These are phyloP conservation scores for Saccharata proteae DNA, from an alignment of 2,329 filamentous ascomycete genomes.

Conservation along the genomic window DNA sequence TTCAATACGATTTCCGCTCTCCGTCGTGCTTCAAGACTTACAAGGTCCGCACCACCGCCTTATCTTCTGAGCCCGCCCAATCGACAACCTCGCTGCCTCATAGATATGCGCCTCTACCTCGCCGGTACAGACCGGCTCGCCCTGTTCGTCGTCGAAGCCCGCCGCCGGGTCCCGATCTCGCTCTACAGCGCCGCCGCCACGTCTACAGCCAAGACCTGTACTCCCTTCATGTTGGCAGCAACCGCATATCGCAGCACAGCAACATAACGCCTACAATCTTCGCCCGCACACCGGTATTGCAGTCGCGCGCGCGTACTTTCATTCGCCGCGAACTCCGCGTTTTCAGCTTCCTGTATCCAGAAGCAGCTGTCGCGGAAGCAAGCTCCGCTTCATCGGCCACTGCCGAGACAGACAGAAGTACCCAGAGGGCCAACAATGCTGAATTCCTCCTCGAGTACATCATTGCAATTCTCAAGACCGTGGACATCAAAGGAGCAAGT, in stretches of 20 bases:
- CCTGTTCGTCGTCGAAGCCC: constrained; percentile 8
- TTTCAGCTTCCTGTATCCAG: constrained; percentile 56
- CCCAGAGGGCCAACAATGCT: constrained; percentile 51
- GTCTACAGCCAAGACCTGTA: constrained; percentile 64
- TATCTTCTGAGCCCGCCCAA: not conserved
- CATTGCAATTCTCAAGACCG: constrained; percentile 67
- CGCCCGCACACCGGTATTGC: constrained; percentile 49
- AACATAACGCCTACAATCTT: constrained; percentile 61
- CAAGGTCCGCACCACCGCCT: constrained; percentile 29
- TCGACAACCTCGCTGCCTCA: constrained; percentile 9
- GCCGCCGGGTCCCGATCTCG: constrained; percentile 19
- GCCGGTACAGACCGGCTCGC: constrained; percentile 10
- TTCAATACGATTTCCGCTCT: constrained; percentile 53
- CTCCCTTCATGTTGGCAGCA: constrained; percentile 73
- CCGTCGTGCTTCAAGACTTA: constrained; percentile 47
- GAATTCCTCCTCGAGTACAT: constrained; percentile 84
- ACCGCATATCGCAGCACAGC: constrained; percentile 61
- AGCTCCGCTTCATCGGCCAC: constrained; percentile 12
- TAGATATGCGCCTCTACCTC: constrained; percentile 12
- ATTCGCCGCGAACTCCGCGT: constrained; percentile 74
- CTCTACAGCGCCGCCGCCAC: constrained; percentile 50
- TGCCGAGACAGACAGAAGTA: constrained; percentile 13
- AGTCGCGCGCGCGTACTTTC: constrained; percentile 68
- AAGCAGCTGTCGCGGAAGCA: constrained; percentile 13
- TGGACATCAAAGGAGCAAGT: constrained; percentile 67